Evolutionary conservation across 306 rosid genomes (phyloP).

Genomic region (Vicia sativa): DNA sequence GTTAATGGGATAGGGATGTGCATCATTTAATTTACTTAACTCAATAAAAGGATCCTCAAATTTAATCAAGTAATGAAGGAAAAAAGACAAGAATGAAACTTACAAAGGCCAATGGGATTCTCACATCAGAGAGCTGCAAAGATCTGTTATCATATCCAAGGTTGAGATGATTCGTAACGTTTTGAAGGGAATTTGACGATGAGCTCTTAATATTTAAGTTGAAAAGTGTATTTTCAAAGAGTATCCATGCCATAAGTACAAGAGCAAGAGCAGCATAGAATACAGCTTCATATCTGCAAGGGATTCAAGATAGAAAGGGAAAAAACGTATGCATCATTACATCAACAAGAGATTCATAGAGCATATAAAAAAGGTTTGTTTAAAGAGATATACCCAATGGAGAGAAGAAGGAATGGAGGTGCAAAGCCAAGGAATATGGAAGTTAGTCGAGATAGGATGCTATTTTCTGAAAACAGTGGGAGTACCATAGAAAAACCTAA

Average conservation of each 20-base stretch:
- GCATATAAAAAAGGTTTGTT: constrained; percentile 16
- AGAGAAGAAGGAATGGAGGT: constrained; percentile 85
- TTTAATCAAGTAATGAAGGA: constrained; percentile 21
- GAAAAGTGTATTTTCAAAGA: constrained; percentile 79
- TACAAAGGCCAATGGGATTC: constrained; percentile 79
- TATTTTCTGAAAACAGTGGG: constrained; percentile 74
- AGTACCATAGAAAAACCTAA: constrained; percentile 79
- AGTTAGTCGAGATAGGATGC: constrained; percentile 79
- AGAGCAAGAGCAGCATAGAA: constrained; percentile 82
- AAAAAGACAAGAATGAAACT: constrained; percentile 44
- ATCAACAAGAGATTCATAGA: constrained; percentile 17
- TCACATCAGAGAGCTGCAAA: constrained; percentile 77
- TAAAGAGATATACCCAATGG: constrained; percentile 72
- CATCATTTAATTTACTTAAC: constrained; percentile 4
- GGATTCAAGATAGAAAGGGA: constrained; percentile 25
- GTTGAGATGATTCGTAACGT: constrained; percentile 43
- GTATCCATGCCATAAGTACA: constrained; percentile 88
- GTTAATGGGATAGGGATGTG: not conserved
- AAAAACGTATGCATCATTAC: not conserved
- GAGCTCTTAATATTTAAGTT: constrained; percentile 53
- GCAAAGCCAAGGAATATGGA: constrained; percentile 93
- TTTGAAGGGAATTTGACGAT: constrained; percentile 47
- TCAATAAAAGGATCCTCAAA: constrained; percentile 16
- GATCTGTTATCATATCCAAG: constrained; percentile 59
- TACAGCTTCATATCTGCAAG: constrained; percentile 84